These are phyloP conservation scores for Geoglossum cookeanum DNA, from an alignment of 2,329 filamentous ascomycete species.

Conservation along the genomic window DNA sequence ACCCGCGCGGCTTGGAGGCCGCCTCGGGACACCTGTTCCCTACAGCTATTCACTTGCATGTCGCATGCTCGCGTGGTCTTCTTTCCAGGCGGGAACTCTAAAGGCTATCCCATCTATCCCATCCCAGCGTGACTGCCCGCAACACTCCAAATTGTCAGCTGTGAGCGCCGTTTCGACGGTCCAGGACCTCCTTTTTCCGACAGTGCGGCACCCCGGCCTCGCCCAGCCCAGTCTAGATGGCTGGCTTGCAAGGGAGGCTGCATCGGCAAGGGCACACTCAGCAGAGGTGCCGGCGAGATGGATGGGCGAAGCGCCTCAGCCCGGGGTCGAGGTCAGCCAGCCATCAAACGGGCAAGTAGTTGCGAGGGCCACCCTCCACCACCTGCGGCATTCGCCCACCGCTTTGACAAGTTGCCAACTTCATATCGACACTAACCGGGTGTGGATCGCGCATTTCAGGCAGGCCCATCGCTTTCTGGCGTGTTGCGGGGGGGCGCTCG, in stretches of 20 bases:
- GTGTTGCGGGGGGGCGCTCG: not conserved
- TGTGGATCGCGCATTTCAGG: not conserved
- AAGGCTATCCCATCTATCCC: too few relatives aligned
- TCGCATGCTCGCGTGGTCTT: not conserved
- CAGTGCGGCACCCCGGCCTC: not conserved
- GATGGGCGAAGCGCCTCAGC: conserved; percentile 1
- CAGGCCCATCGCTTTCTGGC: not conserved
- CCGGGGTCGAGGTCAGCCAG: not conserved
- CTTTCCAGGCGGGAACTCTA: not conserved
- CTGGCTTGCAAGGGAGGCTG: conserved; percentile 1
- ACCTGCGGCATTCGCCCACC: not conserved
- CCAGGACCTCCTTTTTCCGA: not conserved
- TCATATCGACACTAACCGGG: not conserved
- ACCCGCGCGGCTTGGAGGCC: not conserved
- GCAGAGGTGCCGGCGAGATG: conserved; percentile 1
- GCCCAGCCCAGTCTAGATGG: not conserved
- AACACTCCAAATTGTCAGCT: not conserved
- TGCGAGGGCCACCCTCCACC: not conserved
- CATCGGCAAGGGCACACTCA: not conserved
- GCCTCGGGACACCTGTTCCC: not conserved
- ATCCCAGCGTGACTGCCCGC: too few relatives aligned
- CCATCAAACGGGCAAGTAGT: not conserved
- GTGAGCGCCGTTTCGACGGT: not conserved
- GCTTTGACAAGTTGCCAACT: not conserved
- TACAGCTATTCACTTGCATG: not conserved